phyloP scores from a whole-genome alignment of 2,329 filamentous ascomycete genomes.

The Talaromyces funiculosus region DNA sequence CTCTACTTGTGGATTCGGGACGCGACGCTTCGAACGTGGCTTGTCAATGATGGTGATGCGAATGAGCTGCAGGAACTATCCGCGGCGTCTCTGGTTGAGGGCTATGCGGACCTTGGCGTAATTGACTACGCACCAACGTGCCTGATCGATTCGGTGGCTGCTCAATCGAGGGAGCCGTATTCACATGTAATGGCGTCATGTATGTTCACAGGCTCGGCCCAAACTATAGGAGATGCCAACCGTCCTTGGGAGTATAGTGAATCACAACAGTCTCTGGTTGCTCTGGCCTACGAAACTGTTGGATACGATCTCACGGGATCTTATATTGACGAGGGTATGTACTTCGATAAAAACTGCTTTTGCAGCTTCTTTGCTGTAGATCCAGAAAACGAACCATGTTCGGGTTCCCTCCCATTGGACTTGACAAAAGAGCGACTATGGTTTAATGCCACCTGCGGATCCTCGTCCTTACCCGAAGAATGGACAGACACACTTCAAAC shows the following conservation, averaged over 20 bases:
- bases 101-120: neutral
- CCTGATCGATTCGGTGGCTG: neutral
- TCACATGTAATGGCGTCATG: neutral
- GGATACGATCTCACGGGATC: neutral
- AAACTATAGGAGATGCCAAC: neutral
- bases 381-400: neutral
- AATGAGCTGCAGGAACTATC: neutral
- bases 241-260: conserved; percentile 1
- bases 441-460: neutral
- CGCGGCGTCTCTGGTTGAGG: neutral
- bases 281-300: neutral
- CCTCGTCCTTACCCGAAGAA: neutral
- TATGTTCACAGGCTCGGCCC: neutral
- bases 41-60: neutral
- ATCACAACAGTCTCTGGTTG: neutral
- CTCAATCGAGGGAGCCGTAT: neutral
- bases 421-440: neutral
- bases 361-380: neutral
- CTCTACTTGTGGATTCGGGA: neutral
- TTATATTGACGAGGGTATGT: neutral
- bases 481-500: neutral
- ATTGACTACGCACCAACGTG: neutral
- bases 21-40: neutral
- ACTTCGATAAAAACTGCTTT: neutral
- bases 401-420: neutral